Base-by-base conservation (phyloP, 768 basidiomycete species). In the Cystobasidiopsis lactophilus region DNA sequence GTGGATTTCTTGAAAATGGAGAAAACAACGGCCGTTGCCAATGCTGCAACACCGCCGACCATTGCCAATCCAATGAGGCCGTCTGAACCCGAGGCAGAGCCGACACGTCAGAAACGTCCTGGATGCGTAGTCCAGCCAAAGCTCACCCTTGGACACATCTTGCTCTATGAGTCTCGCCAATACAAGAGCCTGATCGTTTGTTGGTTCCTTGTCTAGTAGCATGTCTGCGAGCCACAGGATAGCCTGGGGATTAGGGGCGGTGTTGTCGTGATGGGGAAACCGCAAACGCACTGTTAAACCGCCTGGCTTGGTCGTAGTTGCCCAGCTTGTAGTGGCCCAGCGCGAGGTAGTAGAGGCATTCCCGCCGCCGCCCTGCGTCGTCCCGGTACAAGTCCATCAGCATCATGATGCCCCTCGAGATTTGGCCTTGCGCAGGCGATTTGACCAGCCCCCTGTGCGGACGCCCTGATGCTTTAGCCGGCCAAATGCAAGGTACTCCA, bases 51-150 rank as follows among this genome's bases (percentile, higher is more conserved):
- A 51, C 88, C 85, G 48, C 89, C 89, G 19, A 79, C 85, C 40
- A 98, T 72, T 14, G 88, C 93, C 80, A 98, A 86, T 44, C 93
- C 93, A 47, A 95, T 84, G 66, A 95, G 95, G n/a, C 89, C 89
- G 67, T 98, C 91, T 89, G 66, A 5, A n/a, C n/a, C n/a, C n/a
- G n/a, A n/a, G n/a, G n/a, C n/a, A n/a, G n/a, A n/a, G n/a, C n/a
- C n/a, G n/a, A 33, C 46, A 47, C 27, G 29, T 44, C 48, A 30
- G 31, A 23, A 29, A 39, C 40, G 26, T 43, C 41, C 18, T 26
- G 35, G 30, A 27, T 14, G 45, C 27, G 26, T 41, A 10, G 33
- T 47, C 10, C 38, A 30, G n/a, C 50, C 26, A 14, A 29, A 24
- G 10, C 14, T 66, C 72, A 84, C 86, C 86, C 70, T 76, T 77